Evolutionary conservation across 176 grass and related monocot genomes (phyloP).

Genomic region (Paspalum vaginatum): DNA sequence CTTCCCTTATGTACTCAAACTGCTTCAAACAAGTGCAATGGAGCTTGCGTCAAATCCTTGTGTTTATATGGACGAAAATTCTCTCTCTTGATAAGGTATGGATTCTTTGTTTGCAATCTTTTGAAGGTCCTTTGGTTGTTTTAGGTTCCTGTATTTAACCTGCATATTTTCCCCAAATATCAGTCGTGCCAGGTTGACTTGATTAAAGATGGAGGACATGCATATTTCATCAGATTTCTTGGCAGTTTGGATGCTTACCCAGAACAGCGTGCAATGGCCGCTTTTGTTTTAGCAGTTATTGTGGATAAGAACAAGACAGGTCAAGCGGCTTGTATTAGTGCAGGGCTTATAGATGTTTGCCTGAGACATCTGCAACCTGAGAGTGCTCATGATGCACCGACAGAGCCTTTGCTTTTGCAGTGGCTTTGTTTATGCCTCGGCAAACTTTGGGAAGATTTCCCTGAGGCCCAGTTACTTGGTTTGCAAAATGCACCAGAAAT

Average conservation of each 20-base stretch:
- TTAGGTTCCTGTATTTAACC: constrained; percentile 27
- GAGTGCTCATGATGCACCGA: constrained; percentile 58
- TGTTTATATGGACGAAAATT: constrained; percentile 99
- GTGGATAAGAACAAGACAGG: constrained; percentile 81
- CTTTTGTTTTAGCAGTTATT: constrained; percentile 94
- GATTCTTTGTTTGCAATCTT: constrained; percentile 22
- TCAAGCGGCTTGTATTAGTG: constrained; percentile 83
- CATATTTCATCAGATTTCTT: constrained; percentile 95
- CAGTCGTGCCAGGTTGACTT: constrained; percentile 98
- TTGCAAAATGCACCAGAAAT: constrained; percentile 65
- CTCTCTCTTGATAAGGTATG: constrained; percentile 95
- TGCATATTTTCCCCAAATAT: constrained; percentile 25
- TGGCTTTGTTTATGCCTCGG: constrained; percentile 98
- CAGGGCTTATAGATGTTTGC: constrained; percentile 85
- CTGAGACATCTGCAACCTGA: constrained; percentile 76
- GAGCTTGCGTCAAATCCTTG: constrained; percentile 97
- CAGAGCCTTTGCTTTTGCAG: constrained; percentile 92
- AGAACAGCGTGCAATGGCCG: constrained; percentile 96
- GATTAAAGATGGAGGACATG: constrained; percentile 95
- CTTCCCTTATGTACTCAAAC: constrained; percentile 96
- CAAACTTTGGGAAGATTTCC: constrained; percentile 98
- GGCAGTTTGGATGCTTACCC: constrained; percentile 89
- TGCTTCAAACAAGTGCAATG: constrained; percentile 88
- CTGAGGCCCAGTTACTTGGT: constrained; percentile 75
- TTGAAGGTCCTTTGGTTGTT: not conserved